These are phyloP conservation scores for Gleditsia sinensis DNA, from an alignment of 306 rosid genomes.

Conservation along the genomic window DNA sequence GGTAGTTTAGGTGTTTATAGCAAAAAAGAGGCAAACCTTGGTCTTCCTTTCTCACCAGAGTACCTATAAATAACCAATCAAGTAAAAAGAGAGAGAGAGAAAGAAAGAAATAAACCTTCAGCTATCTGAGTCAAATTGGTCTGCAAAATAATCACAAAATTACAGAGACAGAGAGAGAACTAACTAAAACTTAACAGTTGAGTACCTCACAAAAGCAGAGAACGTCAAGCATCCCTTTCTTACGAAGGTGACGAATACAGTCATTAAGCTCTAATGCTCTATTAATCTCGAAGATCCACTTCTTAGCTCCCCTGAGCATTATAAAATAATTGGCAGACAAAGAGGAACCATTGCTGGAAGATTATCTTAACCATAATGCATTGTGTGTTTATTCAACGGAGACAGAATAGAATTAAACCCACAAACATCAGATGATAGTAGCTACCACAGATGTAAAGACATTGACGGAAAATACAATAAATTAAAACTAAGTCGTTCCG, in stretches of 20 bases:
- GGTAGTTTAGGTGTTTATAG: no score
- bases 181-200: conserved; percentile 12
- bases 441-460: no score
- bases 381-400: no score
- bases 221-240: conserved; percentile 80
- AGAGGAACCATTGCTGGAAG: no score
- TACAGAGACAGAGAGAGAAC: conserved; percentile 16
- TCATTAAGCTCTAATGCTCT: conserved; percentile 95
- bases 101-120: no score
- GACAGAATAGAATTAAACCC: no score
- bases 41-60: conserved; percentile 94
- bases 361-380: no score
- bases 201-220: conserved; percentile 98
- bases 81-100: no score
- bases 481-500: not conserved
- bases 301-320: conserved; percentile 94
- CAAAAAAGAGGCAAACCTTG: conserved; percentile 86
- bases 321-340: no score
- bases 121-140: conserved; percentile 97
- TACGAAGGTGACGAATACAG: conserved; percentile 75
- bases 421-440: not conserved
- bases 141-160: conserved; percentile 57
- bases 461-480: not conserved
- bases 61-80: no score
- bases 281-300: conserved; percentile 83